Evolutionary conservation across 148 eudicot genomes (phyloP).

Genomic region (Rheum nobile): DNA sequence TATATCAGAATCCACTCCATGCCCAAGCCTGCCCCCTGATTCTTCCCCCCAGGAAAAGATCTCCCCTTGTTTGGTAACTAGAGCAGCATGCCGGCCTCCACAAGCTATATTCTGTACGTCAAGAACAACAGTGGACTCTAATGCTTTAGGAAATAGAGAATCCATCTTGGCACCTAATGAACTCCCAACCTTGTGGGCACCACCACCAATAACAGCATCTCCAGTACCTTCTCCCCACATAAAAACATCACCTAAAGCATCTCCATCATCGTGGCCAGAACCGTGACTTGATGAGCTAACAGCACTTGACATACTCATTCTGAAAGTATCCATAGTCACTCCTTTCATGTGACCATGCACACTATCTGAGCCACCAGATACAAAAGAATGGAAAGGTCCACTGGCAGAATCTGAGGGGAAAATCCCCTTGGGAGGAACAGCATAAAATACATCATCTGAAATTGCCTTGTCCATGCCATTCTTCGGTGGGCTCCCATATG

Average conservation of each 20-base stretch:
- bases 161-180: constrained; percentile 48
- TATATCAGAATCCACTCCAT: constrained; percentile 92
- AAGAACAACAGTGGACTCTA: constrained; percentile 91
- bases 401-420: constrained; percentile 61
- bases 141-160: constrained; percentile 78
- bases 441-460: constrained; percentile 58
- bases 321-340: constrained; percentile 63
- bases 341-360: constrained; percentile 72
- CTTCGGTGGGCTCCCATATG: constrained; percentile 83
- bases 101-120: constrained; percentile 98
- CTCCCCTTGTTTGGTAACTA: constrained; percentile 96
- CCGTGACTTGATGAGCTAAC: constrained; percentile 99
- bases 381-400: constrained; percentile 68
- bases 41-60: constrained; percentile 99
- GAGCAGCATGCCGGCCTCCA: constrained; percentile 83
- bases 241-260: constrained; percentile 90
- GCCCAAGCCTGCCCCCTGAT: constrained; percentile 84
- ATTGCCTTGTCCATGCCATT: constrained; percentile 65
- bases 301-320: constrained; percentile 94
- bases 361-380: constrained; percentile 83
- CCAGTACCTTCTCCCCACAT: constrained; percentile 97
- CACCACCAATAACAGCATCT: constrained; percentile 83
- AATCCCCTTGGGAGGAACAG: constrained; percentile 67
- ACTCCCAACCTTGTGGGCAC: constrained; percentile 49
- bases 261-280: constrained; percentile 96